phyloP scores from a whole-genome alignment of 1,284 basidiomycete genomes.

The Microbotryum violaceum region DNA sequence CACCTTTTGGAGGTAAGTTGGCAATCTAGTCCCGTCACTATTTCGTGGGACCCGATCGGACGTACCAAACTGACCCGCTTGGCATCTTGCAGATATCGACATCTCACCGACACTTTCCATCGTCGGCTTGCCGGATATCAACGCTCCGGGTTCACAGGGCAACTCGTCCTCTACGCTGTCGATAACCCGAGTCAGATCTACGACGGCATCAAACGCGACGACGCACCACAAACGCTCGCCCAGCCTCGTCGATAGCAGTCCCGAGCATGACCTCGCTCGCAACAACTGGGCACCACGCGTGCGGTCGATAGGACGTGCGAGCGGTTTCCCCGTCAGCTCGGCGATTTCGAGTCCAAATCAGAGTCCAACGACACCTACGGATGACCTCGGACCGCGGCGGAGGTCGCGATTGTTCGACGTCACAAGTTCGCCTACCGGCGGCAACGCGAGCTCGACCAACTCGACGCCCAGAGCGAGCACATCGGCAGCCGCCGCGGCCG shows the following conservation, averaged over 20 bases:
- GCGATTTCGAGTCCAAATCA: too few relatives aligned
- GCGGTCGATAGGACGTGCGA: constrained; percentile 3
- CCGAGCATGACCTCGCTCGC: neutral
- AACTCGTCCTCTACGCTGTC: neutral
- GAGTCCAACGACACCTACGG: too few relatives aligned
- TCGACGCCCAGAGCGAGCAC: constrained; percentile 26
- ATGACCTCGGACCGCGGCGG: too few relatives aligned
- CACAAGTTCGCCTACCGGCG: constrained; percentile 4
- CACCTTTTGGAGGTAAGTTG: constrained; percentile 22
- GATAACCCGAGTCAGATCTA: neutral
- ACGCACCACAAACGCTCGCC: neutral
- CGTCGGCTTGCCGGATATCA: constrained; percentile 15
- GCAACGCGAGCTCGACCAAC: constrained; percentile 11
- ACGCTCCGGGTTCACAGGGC: neutral
- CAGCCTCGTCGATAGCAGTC: constrained; percentile 5
- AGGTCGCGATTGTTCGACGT: neutral
- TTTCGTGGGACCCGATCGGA: neutral
- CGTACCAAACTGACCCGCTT: neutral
- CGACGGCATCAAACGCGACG: too few relatives aligned
- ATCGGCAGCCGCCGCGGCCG: constrained; percentile 23
- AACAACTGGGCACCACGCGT: neutral
- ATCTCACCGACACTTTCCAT: constrained; percentile 13
- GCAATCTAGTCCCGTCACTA: neutral
- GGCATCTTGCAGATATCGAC: constrained; percentile 20
- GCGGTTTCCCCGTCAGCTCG: too few relatives aligned